Evolutionary conservation across 2,329 filamentous ascomycete genomes (phyloP).

Genomic region (Lizonia empirigonia): DNA sequence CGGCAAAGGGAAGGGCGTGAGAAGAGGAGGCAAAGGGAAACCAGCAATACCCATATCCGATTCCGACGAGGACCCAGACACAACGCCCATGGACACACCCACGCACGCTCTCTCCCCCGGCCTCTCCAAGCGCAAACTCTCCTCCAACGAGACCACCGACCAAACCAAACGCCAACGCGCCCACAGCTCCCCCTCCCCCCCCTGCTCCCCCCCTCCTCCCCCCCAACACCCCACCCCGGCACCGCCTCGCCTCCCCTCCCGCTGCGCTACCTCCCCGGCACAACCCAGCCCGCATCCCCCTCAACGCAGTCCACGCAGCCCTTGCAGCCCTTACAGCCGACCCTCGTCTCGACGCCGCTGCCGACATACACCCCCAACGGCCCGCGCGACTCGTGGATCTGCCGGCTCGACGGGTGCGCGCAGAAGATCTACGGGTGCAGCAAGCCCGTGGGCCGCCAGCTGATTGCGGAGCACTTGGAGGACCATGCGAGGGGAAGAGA

Average conservation of each 20-base stretch:
- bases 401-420: conserved; percentile 66
- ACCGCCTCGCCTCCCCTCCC: conserved; percentile 32
- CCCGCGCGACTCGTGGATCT: conserved; percentile 69
- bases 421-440: conserved; percentile 69
- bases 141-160: conserved; percentile 19
- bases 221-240: conserved; percentile 22
- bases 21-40: conserved; percentile 29
- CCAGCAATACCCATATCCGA: conserved; percentile 27
- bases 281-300: conserved; percentile 8
- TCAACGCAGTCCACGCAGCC: conserved; percentile 14
- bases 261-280: conserved; percentile 29
- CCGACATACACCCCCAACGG: conserved; percentile 52
- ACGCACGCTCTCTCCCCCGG: conserved; percentile 35
- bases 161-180: conserved; percentile 37
- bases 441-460: conserved; percentile 58
- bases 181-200: conserved; percentile 27
- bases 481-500: conserved; percentile 64
- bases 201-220: conserved; percentile 28
- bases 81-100: conserved; percentile 37
- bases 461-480: conserved; percentile 66
- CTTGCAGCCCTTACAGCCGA: conserved; percentile 2
- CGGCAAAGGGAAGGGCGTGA: conserved; percentile 41
- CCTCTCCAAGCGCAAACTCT: conserved; percentile 39
- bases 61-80: conserved; percentile 27
- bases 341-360: conserved; percentile 38